Evolutionary conservation across 73 alveolate genomes (phyloP), one percentile per base, ranked within the genome.

Genomic region (Effrenium voratum): DNA sequence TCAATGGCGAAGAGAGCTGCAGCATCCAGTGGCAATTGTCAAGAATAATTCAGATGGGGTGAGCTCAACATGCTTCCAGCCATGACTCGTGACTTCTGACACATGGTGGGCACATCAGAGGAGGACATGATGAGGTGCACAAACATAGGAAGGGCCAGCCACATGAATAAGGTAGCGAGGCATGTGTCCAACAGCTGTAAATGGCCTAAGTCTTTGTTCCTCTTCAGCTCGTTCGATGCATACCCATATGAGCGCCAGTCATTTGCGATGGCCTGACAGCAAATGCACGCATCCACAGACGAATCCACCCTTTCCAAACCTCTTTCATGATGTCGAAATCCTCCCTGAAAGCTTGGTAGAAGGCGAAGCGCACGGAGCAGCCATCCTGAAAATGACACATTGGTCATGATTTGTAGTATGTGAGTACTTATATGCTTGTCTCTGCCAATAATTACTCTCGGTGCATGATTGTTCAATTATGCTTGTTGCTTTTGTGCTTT

Each of bases 1-100:
- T 86, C 66, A 36, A 86, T 44, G 83, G 94, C 94, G 66, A 86
- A 59, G 63, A 86, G 76, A 2, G 94, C 94, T 86, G 94, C 94
- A 16, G 46, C 79, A 66, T 13, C 47, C 34, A 34, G n/a, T 13
- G 40, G 52, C 46, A 73, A 73, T 22, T 22, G 6, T 22, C 72
- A 1, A 57, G 28, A 22, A 22, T 57, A 2, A 1, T 22, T 57
- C 72, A 0, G n/a, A 55, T 22, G 12, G 22, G 68, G 22, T 55
- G 28, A 57, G 16, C 72, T 30, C 28, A 57, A 57, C 72, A 57
- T 0, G 72, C 28, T 0, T 57, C 28, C n/a, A 30, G 28, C 16
- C 16, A 22, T n/a, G n/a, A n/a, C n/a, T n/a, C n/a, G 72, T 57
- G 28, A 57, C 28, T 57, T 22, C 28, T 36, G 83, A 30, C 6